Conservation (phyloP, 2,329 filamentous ascomycete species). For the Claviceps pazoutovae region DNA sequence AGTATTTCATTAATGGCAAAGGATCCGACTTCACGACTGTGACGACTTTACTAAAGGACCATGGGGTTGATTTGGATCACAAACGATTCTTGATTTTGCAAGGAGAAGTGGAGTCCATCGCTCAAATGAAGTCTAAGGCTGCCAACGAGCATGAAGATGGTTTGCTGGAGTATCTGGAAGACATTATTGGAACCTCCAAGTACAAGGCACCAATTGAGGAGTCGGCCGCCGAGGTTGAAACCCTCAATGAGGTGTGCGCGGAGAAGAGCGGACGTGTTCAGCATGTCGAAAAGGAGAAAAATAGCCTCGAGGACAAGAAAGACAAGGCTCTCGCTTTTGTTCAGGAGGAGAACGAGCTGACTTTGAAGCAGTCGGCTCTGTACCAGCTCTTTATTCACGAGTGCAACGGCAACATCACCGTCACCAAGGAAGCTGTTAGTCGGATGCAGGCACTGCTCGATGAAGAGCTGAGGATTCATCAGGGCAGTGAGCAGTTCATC, state of each 20-base stretch:
- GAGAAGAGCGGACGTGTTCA: constrained; percentile 94
- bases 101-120: constrained; percentile 95
- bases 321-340: constrained; percentile 83
- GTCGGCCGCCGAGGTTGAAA: constrained; percentile 76
- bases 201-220: constrained; percentile 97
- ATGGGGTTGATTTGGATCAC: constrained; percentile 90
- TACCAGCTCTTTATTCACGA: constrained; percentile 88
- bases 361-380: constrained; percentile 75
- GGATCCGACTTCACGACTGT: constrained; percentile 87
- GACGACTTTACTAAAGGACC: constrained; percentile 70
- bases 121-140: constrained; percentile 97
- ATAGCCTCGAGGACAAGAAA: constrained; percentile 87
- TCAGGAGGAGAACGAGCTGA: constrained; percentile 83
- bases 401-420: constrained; percentile 74
- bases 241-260: constrained; percentile 82
- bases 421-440: constrained; percentile 79
- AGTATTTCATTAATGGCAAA: constrained; percentile 89
- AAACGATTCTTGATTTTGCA: constrained; percentile 96
- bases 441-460: constrained; percentile 83
- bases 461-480: constrained; percentile 78
- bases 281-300: constrained; percentile 96
- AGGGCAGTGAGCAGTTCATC: constrained; percentile 80
- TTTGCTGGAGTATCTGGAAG: constrained; percentile 88
- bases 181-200: constrained; percentile 97
- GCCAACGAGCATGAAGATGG: constrained; percentile 92